These are phyloP conservation scores for Penicillium salamii DNA, from an alignment of 495 filamentous ascomycete species.

Conservation along the genomic window DNA sequence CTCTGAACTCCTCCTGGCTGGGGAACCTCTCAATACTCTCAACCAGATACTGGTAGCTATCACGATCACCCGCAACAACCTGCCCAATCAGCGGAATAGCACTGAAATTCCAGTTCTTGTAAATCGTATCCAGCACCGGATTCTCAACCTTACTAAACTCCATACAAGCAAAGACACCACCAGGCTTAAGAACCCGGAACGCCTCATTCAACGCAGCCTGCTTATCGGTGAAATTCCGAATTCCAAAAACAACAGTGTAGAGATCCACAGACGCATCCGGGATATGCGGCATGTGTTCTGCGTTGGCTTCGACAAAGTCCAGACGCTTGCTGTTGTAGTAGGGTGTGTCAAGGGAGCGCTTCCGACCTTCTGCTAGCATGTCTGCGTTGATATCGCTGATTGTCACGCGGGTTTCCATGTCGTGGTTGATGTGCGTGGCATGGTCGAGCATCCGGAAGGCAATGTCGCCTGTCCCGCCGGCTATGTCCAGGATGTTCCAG, in stretches of 20 bases:
- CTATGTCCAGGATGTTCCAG: constrained; percentile 92
- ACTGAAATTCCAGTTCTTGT: constrained; percentile 93
- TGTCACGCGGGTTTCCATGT: constrained; percentile 74
- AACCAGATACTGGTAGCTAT: constrained; percentile 97
- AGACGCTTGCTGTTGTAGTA: constrained; percentile 60
- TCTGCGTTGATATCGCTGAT: constrained; percentile 93
- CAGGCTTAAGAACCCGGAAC: constrained; percentile 83
- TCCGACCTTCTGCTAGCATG: constrained; percentile 86
- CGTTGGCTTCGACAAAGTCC: constrained; percentile 85
- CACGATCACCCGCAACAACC: constrained; percentile 88
- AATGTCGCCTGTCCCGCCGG: constrained; percentile 96
- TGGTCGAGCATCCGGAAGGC: constrained; percentile 96
- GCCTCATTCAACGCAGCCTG: constrained; percentile 76
- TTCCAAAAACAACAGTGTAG: constrained; percentile 97
- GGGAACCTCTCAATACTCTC: constrained; percentile 97
- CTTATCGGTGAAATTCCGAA: constrained; percentile 93
- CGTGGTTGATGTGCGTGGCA: constrained; percentile 75
- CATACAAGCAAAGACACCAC: constrained; percentile 93
- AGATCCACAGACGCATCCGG: constrained; percentile 69
- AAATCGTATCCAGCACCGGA: constrained; percentile 72
- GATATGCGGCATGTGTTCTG: constrained; percentile 71
- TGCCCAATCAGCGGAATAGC: constrained; percentile 95
- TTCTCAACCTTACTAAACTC: constrained; percentile 87
- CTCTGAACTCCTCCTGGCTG: constrained; percentile 73
- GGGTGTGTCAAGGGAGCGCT: constrained; percentile 61